Evolutionary conservation across 495 filamentous ascomycete genomes (phyloP).

Genomic region (Hypoxylon lienhwacheense): DNA sequence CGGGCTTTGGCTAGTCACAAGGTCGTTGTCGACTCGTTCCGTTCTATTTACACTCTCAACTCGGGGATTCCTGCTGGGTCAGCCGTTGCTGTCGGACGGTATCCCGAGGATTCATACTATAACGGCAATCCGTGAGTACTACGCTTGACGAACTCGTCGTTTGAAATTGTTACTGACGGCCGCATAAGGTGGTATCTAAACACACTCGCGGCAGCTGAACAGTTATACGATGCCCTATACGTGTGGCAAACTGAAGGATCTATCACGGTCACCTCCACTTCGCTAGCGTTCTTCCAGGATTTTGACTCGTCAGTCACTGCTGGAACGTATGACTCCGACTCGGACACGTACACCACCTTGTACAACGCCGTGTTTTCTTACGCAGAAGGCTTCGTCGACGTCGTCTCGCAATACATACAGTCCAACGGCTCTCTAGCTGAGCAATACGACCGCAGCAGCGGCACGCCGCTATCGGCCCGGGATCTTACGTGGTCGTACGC

Average conservation of each 20-base stretch:
- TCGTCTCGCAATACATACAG: conserved; percentile 53
- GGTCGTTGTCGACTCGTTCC: conserved; percentile 64
- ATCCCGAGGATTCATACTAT: conserved; percentile 69
- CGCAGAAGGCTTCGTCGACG: conserved; percentile 63
- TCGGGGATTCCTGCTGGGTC: conserved; percentile 47
- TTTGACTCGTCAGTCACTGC: conserved; percentile 50
- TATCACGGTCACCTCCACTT: conserved; percentile 55
- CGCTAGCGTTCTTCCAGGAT: conserved; percentile 60
- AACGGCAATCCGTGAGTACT: conserved; percentile 57
- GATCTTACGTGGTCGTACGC: conserved; percentile 72
- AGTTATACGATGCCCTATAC: conserved; percentile 65
- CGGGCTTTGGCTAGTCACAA: conserved; percentile 67
- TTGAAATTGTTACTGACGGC: conserved; percentile 4
- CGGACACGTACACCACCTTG: conserved; percentile 54
- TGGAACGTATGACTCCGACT: conserved; percentile 54
- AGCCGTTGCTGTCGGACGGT: conserved; percentile 67
- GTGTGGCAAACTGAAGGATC: conserved; percentile 59
- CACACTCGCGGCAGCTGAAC: conserved; percentile 66
- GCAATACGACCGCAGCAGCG: conserved; percentile 59
- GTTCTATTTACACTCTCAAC: conserved; percentile 63
- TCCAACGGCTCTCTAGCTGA: conserved; percentile 61
- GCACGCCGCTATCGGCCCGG: conserved; percentile 56
- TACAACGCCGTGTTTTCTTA: conserved; percentile 60
- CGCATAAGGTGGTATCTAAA: conserved; percentile 58
- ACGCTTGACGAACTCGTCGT: not conserved